Evolutionary conservation across 163 green algal genomes (phyloP), one percentile per base, ranked within the genome.

Genomic region (Chlamydomonas reinhardtii): DNA sequence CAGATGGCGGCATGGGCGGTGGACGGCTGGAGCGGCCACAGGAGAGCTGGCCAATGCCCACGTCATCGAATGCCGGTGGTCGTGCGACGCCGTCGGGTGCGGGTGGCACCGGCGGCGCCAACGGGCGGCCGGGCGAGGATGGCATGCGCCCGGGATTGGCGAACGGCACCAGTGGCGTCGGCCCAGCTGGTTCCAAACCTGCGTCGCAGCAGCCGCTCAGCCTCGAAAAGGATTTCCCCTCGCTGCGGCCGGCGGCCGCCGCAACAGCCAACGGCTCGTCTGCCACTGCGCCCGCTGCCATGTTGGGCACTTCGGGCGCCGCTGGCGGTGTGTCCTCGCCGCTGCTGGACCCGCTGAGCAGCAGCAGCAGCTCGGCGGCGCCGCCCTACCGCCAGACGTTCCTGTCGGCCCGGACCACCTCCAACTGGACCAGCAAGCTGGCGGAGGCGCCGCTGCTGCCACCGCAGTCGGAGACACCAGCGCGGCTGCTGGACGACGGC

Each of bases 381-480:
- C 54, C 84, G 6, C 89, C 89, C 0, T 87, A 93, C 61, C 83
- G 88, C 25, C 74, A 82, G 48, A 88, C 66, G 24, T 93, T 93
- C 66, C 73, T 93, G 9, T 81, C 84, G 4, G 86, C 88, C 0
- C 59, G 84, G 0, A 79, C 66, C 12, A 71, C 54, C 62, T 52
- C 66, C 19, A 84, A 84, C 35, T 92, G 88, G 88, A 92, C 88
- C 5, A 89, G 78, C 2, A 82, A 86, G 66, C 79, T 92, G 27
- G 88, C 84, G 20, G 84, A 88, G 22, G 87, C 87, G 52, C 88
- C 82, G 62, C 48, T 71, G 64, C 64, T 22, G 64, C 29, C 24
- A 4, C 59, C 59, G 20, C 59, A 29, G 24, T n/a, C 59, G 19
- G 24, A 66, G 59, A 11, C 59, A 22, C 59, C 59, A 1, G 48